Evolutionary conservation across 2,329 filamentous ascomycete species (phyloP), one percentile per base, ranked within the genome.

Genomic region (Hortaea werneckii): DNA sequence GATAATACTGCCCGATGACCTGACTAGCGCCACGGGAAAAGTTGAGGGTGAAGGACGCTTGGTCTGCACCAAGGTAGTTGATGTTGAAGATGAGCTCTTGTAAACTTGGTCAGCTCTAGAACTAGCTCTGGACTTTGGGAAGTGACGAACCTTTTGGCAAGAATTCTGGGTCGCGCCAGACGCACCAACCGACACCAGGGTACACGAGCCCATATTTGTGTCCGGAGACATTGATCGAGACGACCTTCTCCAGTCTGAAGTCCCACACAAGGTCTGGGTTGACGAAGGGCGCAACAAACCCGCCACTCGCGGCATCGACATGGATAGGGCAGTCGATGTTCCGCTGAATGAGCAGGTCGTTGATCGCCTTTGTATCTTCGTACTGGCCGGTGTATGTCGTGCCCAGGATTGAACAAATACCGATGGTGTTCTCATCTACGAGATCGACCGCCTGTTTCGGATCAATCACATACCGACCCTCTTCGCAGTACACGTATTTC

Each of bases 381-480:
- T 96, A 94, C 71, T 95, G 85, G 50, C 90, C 90, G 0, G 90
- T 95, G 67, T 95, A 95, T 0, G 90, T 96, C 2, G 87, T 92
- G 6, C 89, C 90, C 2, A 96, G 69, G 54, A 96, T 95, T 47
- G 80, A 77, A 61, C 88, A 95, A 58, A 95, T 95, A 49, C 90
- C 90, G 59, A 96, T 95, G 3, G 79, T 83, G 64, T 83, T 83
- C 67, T 83, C 79, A 50, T 83, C 79, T 5, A 81, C 67, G 27
- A 82, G 63, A 43, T 78, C 70, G 11, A 82, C 75, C 2, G 76
- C 75, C 62, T 80, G 66, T 59, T 79, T 67, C 3, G 79, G 78
- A 56, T 82, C 79, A 56, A 83, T 80, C 6, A 81, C 77, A 50
- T 74, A 82, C 49, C 79, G 75, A 7, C 75, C 71, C 5, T 72